These are phyloP conservation scores for Chamaecyparis obtusa DNA, from an alignment of 75 land plant genomes.

Conservation along the genomic window DNA sequence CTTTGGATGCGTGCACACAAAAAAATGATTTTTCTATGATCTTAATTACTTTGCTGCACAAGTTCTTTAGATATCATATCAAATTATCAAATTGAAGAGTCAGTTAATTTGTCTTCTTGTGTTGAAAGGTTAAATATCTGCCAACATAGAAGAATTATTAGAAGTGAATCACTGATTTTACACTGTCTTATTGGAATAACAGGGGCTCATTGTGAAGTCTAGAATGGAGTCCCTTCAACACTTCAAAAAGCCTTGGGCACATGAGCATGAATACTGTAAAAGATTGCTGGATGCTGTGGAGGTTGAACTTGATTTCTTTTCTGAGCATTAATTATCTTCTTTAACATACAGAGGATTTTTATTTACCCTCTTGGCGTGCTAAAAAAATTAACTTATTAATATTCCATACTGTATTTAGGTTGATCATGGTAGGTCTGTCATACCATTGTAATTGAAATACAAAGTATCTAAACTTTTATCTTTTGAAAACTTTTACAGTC, in stretches of 20 bases:
- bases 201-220: constrained; percentile 85
- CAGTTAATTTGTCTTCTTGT: neutral
- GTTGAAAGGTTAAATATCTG: neutral
- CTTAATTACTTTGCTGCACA: neutral
- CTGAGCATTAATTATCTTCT: neutral
- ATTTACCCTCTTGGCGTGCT: neutral
- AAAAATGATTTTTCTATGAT: neutral
- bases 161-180: neutral
- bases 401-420: neutral
- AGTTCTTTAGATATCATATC: neutral
- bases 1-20: neutral
- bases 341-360: neutral
- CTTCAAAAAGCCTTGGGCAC: constrained; percentile 83
- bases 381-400: neutral
- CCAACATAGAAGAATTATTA: neutral
- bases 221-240: constrained; percentile 76
- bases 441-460: neutral
- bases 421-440: neutral
- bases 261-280: constrained; percentile 74
- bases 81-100: neutral
- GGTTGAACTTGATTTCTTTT: constrained; percentile 30
- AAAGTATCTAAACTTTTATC: neutral
- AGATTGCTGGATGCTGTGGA: constrained; percentile 65
- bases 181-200: neutral
- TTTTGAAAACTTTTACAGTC: constrained; percentile 36